Percentiles rank a stretch among this genome's conserved stretches.
phyloP scores from a whole-genome alignment of 805 yeast genomes.

The Candida incommunis region DNA sequence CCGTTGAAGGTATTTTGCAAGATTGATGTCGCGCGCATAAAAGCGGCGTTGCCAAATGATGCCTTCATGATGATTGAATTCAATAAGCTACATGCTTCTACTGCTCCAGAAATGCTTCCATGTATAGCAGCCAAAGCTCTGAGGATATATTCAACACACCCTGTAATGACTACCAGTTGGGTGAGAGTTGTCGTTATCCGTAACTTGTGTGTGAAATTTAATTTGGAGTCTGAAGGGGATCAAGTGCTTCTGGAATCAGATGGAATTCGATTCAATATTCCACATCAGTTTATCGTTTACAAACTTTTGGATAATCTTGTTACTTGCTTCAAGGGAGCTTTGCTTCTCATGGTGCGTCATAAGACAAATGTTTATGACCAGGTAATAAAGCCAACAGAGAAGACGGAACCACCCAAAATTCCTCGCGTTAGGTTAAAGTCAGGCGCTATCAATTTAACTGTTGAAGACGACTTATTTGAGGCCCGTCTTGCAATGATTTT shows the following conservation, averaged over 20 bases:
- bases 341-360: conserved; percentile 31
- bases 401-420: conserved; percentile 16
- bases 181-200: conserved; percentile 20
- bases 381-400: conserved; percentile 15
- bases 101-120: conserved; percentile 18
- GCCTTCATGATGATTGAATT: conserved; percentile 35
- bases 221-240: conserved; percentile 8
- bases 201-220: conserved; percentile 12
- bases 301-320: conserved; percentile 68
- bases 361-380: conserved; percentile 11
- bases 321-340: conserved; percentile 49
- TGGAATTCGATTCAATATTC: conserved; percentile 31
- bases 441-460: conserved; percentile 40
- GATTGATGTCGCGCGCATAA: conserved; percentile 19
- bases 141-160: conserved; percentile 37
- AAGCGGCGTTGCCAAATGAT: conserved; percentile 30
- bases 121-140: conserved; percentile 22
- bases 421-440: conserved; percentile 42
- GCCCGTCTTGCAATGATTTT: conserved; percentile 49
- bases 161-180: conserved; percentile 27
- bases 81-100: conserved; percentile 20
- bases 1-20: conserved; percentile 16
- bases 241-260: conserved; percentile 17
- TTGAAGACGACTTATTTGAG: conserved; percentile 89
- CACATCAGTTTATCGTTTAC: conserved; percentile 62